Evolutionary conservation across 305 asterid genomes (phyloP).

Genomic region (Caryopteris hybrid): DNA sequence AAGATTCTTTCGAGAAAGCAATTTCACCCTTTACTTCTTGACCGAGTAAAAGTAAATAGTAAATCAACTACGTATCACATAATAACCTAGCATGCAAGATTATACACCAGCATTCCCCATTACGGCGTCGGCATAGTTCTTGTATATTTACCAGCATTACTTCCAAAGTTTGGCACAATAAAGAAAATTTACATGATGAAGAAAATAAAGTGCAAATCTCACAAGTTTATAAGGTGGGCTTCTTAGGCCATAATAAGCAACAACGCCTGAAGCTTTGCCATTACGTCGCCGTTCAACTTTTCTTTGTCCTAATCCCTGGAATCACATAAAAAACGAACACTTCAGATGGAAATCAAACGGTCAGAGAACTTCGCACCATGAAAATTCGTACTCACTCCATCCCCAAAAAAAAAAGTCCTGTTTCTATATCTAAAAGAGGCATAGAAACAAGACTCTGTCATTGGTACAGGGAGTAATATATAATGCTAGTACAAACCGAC

Average conservation of each 20-base stretch:
- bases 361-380: too few relatives aligned
- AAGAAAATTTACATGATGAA: background rate
- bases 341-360: background rate
- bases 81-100: background rate
- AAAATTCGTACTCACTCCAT: too few relatives aligned
- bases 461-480: too few relatives aligned
- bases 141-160: background rate
- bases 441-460: too few relatives aligned
- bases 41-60: background rate
- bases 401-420: too few relatives aligned
- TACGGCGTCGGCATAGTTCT: background rate
- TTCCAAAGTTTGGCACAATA: background rate
- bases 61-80: slow-evolving; percentile 2
- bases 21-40: background rate
- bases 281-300: slow-evolving; percentile 12
- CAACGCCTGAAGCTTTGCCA: slow-evolving; percentile 28
- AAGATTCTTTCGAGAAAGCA: background rate
- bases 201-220: slow-evolving; percentile 25
- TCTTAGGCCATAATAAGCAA: slow-evolving; percentile 74
- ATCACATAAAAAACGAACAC: background rate
- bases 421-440: too few relatives aligned
- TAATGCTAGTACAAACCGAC: background rate
- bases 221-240: slow-evolving; percentile 78
- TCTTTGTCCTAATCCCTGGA: slow-evolving; percentile 48
- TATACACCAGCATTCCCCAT: background rate